Conservation (phyloP, 2,329 filamentous ascomycete genomes). For the Fusarium concolor region DNA sequence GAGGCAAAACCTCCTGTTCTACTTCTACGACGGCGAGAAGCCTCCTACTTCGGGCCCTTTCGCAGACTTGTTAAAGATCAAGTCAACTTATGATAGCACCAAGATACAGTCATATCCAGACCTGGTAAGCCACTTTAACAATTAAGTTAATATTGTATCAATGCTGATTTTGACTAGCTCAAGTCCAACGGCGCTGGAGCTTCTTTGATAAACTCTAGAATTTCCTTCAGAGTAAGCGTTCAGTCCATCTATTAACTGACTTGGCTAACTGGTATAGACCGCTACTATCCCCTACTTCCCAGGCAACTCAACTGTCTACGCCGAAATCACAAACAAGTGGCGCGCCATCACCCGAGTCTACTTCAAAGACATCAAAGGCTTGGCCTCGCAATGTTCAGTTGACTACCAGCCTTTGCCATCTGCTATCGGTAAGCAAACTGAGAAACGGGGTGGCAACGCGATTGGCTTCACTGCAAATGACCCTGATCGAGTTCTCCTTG, state of each 20-base stretch:
- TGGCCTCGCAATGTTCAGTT: slow-evolving; percentile 25
- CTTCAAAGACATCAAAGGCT: slow-evolving; percentile 3
- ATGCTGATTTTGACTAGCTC: not conserved
- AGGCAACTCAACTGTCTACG: not conserved
- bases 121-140: not conserved
- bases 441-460: slow-evolving; percentile 15
- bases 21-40: slow-evolving; percentile 20
- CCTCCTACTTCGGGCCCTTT: slow-evolving; percentile 21
- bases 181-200: slow-evolving; percentile 16
- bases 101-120: slow-evolving; percentile 9
- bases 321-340: slow-evolving; percentile 12
- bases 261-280: not conserved
- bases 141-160: accelerated
- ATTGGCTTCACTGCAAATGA: slow-evolving; percentile 9
- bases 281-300: slow-evolving; percentile 15
- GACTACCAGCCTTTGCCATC: slow-evolving; percentile 23
- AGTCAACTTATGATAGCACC: not conserved
- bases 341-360: not conserved
- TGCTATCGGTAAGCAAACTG: slow-evolving; percentile 6
- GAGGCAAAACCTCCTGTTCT: slow-evolving; percentile 4
- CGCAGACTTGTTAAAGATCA: slow-evolving; percentile 24
- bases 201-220: slow-evolving; percentile 17
- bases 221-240: slow-evolving; percentile 18
- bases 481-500: not conserved
- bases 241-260: accelerated